Evolutionary conservation across 192 early-diverging fungal species (phyloP).

Genomic region (Allomyces macrogynus): DNA sequence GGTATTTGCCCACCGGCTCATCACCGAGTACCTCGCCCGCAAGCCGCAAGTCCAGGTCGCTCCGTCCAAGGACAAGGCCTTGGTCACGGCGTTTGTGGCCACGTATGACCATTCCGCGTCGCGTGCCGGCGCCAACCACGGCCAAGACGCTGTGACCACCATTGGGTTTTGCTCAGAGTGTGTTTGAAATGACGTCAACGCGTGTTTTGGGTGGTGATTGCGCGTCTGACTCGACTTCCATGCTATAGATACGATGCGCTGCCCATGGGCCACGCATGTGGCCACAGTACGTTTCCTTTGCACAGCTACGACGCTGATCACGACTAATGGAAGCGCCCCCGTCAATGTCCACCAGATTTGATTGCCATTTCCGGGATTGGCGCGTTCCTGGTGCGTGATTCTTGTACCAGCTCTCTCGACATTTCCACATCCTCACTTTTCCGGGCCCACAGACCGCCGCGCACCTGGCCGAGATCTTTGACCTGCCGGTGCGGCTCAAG

Average conservation of each 20-base stretch:
- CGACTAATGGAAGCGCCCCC: neutral
- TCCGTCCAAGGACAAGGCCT: neutral
- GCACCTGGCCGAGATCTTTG: neutral
- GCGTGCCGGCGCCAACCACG: neutral
- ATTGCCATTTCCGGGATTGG: neutral
- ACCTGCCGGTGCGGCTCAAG: neutral
- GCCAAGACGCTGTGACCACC: neutral
- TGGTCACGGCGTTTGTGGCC: neutral
- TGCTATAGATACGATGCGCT: neutral
- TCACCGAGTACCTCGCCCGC: neutral
- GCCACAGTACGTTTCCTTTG: neutral
- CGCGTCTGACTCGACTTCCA: too few relatives aligned
- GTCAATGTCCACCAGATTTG: neutral
- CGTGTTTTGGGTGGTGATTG: too few relatives aligned
- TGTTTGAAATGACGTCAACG: too few relatives aligned
- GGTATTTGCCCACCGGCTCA: neutral
- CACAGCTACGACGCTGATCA: neutral
- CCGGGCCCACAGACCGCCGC: neutral
- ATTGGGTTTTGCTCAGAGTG: neutral
- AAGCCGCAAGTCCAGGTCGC: neutral
- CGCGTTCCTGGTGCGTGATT: neutral
- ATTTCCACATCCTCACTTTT: too few relatives aligned
- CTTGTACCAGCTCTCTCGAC: too few relatives aligned
- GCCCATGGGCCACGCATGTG: neutral
- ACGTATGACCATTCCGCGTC: neutral